Evolutionary conservation across 1,284 basidiomycete species (phyloP).

Genomic region (Boletus semigastroideus): DNA sequence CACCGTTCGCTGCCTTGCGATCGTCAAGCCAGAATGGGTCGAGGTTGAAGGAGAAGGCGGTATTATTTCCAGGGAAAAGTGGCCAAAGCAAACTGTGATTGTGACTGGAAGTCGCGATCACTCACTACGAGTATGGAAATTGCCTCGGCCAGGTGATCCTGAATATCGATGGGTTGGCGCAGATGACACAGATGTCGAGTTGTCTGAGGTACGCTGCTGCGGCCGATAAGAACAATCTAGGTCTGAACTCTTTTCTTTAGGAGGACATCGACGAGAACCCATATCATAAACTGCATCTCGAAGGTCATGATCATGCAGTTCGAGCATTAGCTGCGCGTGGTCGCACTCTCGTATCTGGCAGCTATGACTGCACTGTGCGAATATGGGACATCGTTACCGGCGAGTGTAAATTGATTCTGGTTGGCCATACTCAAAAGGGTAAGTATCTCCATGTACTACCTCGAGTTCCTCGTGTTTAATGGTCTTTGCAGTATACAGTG

Average conservation of each 20-base stretch:
- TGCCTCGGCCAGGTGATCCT: conserved; percentile 77
- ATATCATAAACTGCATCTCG: conserved; percentile 81
- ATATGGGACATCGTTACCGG: conserved; percentile 96
- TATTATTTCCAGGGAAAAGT: conserved; percentile 62
- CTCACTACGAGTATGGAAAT: conserved; percentile 85
- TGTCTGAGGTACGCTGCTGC: conserved; percentile 57
- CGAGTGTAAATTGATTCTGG: conserved; percentile 74
- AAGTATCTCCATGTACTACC: conserved; percentile 14
- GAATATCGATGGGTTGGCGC: conserved; percentile 72
- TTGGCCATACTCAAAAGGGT: conserved; percentile 93
- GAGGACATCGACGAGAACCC: conserved; percentile 86
- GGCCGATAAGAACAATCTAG: neutral
- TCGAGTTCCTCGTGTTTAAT: conserved; percentile 3
- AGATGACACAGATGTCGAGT: conserved; percentile 67
- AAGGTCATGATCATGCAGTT: conserved; percentile 90
- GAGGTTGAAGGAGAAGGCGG: conserved; percentile 65
- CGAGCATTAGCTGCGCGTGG: conserved; percentile 90
- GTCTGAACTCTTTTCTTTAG: conserved; percentile 24
- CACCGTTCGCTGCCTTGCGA: conserved; percentile 88
- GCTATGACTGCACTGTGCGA: conserved; percentile 90
- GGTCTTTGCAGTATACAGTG: conserved; percentile 73
- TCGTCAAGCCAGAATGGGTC: conserved; percentile 83
- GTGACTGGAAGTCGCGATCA: conserved; percentile 94
- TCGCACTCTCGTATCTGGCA: conserved; percentile 88
- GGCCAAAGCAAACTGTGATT: conserved; percentile 85